A percentile compares a stretch with the other conserved stretches of the same genome.
Evolutionary conservation across 1,284 basidiomycete genomes (phyloP).

Genomic region (Sporisorium graminicola): DNA sequence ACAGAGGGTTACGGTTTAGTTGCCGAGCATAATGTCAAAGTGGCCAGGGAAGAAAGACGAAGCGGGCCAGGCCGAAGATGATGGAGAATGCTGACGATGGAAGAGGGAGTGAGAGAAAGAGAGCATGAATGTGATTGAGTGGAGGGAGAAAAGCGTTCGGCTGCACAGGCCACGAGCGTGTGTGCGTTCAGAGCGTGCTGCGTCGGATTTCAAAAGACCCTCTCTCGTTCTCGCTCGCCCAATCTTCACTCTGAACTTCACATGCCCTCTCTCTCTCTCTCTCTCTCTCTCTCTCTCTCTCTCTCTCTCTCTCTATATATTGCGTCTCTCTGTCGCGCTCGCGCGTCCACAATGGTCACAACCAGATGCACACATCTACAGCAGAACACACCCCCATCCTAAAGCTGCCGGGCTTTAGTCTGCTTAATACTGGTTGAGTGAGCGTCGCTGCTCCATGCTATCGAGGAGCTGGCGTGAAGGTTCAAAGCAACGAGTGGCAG

Average conservation of each 20-base stretch:
- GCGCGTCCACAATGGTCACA: conserved; percentile 1
- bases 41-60: background rate
- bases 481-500: no score
- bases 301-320: no score
- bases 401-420: no score
- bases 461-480: background rate
- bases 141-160: background rate
- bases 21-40: background rate
- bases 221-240: no score
- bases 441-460: background rate
- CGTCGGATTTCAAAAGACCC: background rate
- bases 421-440: background rate
- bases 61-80: no score
- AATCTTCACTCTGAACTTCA: background rate
- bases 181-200: background rate
- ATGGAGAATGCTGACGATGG: background rate
- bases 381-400: no score
- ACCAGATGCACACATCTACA: no score
- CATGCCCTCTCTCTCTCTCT: background rate
- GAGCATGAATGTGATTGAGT: background rate
- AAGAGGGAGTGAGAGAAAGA: background rate
- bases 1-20: background rate
- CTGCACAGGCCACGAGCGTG: conserved; percentile 4
- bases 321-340: no score
- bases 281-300: no score